A percentile compares a stretch with the other conserved stretches of the same genome.
Conservation (phyloP, 495 filamentous ascomycete species). For the Penicillium ucsense region DNA sequence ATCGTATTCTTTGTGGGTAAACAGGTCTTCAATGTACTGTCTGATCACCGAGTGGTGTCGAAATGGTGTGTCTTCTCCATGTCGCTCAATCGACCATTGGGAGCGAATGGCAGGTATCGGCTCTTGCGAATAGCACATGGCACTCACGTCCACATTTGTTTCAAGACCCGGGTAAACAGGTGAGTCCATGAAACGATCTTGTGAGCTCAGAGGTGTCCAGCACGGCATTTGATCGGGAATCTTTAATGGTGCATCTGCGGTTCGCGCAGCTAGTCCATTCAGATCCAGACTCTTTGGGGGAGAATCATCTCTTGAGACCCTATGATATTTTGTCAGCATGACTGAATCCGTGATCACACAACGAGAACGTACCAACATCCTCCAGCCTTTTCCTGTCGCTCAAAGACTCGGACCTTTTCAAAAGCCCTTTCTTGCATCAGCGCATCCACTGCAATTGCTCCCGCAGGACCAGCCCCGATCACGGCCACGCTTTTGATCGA, state of each 20-base stretch:
- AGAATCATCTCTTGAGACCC: slow-evolving; percentile 34
- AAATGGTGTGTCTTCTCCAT: slow-evolving; percentile 29
- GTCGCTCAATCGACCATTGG: slow-evolving; percentile 24
- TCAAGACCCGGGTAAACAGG: slow-evolving; percentile 30
- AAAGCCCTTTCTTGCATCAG: slow-evolving; percentile 46
- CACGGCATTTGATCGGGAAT: slow-evolving; percentile 39
- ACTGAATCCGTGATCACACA: neutral
- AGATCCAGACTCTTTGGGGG: slow-evolving; percentile 27
- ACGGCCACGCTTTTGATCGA: slow-evolving; percentile 44
- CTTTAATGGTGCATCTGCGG: slow-evolving; percentile 37
- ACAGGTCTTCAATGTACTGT: slow-evolving; percentile 29
- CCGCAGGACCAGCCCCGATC: slow-evolving; percentile 49
- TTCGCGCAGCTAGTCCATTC: slow-evolving; percentile 30
- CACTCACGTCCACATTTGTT: slow-evolving; percentile 30
- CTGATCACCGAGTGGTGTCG: slow-evolving; percentile 29
- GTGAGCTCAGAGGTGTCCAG: slow-evolving; percentile 27
- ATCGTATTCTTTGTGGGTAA: slow-evolving; percentile 25
- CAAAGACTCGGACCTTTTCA: slow-evolving; percentile 48
- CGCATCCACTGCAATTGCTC: slow-evolving; percentile 50
- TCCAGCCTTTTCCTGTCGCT: slow-evolving; percentile 46
- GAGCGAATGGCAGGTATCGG: slow-evolving; percentile 24
- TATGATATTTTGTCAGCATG: slow-evolving; percentile 6
- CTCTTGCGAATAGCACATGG: slow-evolving; percentile 34
- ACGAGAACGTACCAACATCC: slow-evolving; percentile 40
- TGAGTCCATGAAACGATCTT: slow-evolving; percentile 41